phyloP scores from a whole-genome alignment of 129 eudicot species.

The Helianthus tuberosus region DNA sequence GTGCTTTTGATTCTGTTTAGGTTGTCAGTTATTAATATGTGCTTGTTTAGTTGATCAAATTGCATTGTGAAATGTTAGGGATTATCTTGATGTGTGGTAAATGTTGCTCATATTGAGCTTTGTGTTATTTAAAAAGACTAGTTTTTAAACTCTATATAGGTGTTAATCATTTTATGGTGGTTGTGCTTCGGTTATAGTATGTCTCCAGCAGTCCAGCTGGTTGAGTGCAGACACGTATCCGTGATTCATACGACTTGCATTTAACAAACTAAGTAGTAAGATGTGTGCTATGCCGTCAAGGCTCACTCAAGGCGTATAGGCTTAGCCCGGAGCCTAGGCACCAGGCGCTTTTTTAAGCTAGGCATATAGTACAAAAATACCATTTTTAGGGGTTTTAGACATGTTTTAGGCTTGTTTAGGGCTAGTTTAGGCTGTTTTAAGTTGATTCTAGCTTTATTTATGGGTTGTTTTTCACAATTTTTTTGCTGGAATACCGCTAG shows the following conservation, averaged over 20 bases:
- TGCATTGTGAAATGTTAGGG: constrained; percentile 1
- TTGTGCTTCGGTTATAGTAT: not conserved
- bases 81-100: not conserved
- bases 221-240: not conserved
- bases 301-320: no score
- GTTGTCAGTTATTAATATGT: not conserved
- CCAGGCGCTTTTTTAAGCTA: no score
- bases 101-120: constrained; percentile 3
- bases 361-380: no score
- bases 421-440: no score
- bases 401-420: no score
- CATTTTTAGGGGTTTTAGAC: no score
- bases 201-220: constrained; percentile 8
- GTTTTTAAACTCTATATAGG: not conserved
- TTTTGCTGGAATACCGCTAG: no score
- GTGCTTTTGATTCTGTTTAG: not conserved
- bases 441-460: no score
- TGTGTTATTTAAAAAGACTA: not conserved
- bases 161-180: not conserved
- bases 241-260: constrained; percentile 7
- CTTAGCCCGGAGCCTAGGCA: no score
- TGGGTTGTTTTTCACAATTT: no score
- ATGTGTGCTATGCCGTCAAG: no score
- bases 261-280: not conserved
- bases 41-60: not conserved